Evolutionary conservation across 2,329 filamentous ascomycete species (phyloP).

Genomic region (Dendrostoma leiphaemia): DNA sequence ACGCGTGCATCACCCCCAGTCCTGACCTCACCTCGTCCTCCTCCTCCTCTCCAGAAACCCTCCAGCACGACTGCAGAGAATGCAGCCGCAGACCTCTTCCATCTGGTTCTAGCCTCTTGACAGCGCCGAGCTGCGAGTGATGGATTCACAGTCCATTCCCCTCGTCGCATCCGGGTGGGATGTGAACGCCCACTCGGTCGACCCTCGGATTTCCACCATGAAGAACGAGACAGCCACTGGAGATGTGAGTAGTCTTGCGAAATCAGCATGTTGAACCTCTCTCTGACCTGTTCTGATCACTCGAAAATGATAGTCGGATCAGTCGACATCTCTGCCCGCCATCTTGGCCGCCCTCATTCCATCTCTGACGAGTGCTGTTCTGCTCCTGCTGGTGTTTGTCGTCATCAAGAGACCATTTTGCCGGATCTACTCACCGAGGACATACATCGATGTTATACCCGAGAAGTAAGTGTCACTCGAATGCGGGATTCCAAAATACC

Average conservation of each 20-base stretch:
- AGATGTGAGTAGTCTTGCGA: conserved; percentile 12
- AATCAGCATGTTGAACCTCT: not conserved
- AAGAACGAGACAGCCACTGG: conserved; percentile 5
- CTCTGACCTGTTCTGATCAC: not conserved
- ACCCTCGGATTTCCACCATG: not conserved
- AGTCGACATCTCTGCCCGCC: conserved; percentile 16
- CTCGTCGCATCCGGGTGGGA: not conserved
- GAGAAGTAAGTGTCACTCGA: conserved; percentile 17
- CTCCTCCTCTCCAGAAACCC: too few species aligned
- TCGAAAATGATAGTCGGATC: conserved; percentile 4
- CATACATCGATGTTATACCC: conserved; percentile 22
- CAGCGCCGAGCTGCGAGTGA: not conserved
- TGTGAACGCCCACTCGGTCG: not conserved
- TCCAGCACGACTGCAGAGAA: too few species aligned
- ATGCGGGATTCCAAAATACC: too few species aligned
- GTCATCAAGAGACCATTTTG: conserved; percentile 20
- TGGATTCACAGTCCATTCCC: not conserved
- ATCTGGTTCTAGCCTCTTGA: not conserved
- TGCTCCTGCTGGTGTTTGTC: conserved; percentile 19
- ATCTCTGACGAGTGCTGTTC: conserved; percentile 17
- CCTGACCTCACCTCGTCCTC: too few species aligned
- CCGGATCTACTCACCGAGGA: conserved; percentile 22
- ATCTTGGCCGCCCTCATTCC: conserved; percentile 20
- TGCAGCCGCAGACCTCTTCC: too few species aligned
- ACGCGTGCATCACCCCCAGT: too few species aligned